phyloP scores from a whole-genome alignment of 108 stramenopile genomes.

The Fistulifera pelliculosa region DNA sequence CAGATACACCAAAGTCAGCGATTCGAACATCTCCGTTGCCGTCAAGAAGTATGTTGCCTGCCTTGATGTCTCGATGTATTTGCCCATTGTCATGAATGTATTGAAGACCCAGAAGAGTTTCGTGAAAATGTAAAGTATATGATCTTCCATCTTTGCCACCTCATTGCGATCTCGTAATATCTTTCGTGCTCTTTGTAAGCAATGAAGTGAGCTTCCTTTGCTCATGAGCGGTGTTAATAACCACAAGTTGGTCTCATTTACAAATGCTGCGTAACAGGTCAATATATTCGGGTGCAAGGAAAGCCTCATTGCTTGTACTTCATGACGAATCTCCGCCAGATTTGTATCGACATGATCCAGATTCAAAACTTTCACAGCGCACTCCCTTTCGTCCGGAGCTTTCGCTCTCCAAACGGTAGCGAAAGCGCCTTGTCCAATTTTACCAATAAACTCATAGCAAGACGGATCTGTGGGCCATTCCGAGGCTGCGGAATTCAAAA shows the following conservation, averaged over 20 bases:
- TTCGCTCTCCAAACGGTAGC: slow-evolving; percentile 86
- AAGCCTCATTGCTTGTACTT: slow-evolving; percentile 91
- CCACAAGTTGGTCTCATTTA: slow-evolving; percentile 86
- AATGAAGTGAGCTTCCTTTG: slow-evolving; percentile 83
- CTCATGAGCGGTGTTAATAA: slow-evolving; percentile 90
- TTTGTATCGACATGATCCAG: slow-evolving; percentile 86
- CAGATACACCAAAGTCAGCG: slow-evolving; percentile 95
- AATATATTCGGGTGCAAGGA: slow-evolving; percentile 86
- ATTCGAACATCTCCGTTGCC: slow-evolving; percentile 71
- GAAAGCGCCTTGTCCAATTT: slow-evolving; percentile 93
- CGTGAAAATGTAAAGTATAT: slow-evolving; percentile 85
- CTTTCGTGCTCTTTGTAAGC: slow-evolving; percentile 54
- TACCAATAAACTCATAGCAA: slow-evolving; percentile 46
- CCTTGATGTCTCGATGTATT: slow-evolving; percentile 96
- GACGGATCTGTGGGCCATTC: slow-evolving; percentile 62
- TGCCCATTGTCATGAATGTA: slow-evolving; percentile 94
- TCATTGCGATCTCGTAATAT: neutral
- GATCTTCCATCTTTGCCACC: slow-evolving; percentile 44
- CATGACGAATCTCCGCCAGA: slow-evolving; percentile 80
- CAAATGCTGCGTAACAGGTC: slow-evolving; percentile 84
- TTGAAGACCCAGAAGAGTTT: slow-evolving; percentile 81
- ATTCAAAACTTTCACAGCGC: slow-evolving; percentile 90
- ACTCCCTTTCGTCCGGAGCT: slow-evolving; percentile 17
- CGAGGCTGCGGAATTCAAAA: neutral
- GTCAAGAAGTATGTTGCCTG: slow-evolving; percentile 79